Evolutionary conservation across 768 basidiomycete genomes (phyloP).

Genomic region (Lactarius indigo): DNA sequence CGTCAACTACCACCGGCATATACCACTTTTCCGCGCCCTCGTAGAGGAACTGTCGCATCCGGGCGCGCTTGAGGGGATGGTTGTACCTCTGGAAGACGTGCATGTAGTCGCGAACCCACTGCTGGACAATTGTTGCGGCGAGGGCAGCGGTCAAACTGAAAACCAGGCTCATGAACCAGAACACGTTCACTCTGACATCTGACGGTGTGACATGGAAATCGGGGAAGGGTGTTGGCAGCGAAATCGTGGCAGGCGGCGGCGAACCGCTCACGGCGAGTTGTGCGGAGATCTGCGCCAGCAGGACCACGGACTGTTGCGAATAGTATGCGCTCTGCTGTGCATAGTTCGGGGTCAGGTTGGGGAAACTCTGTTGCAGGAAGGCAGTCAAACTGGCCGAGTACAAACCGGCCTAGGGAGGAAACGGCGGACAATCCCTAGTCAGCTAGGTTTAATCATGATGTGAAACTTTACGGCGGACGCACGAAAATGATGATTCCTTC

Average conservation of each 20-base stretch:
- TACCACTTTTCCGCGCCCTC: slow-evolving; percentile 39
- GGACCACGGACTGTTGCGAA: slow-evolving; percentile 6
- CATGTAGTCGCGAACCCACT: not conserved
- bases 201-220: slow-evolving; percentile 29
- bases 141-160: slow-evolving; percentile 43
- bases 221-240: not conserved
- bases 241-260: not conserved
- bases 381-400: slow-evolving; percentile 15
- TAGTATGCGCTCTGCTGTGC: not conserved
- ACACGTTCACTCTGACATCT: slow-evolving; percentile 37
- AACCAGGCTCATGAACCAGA: slow-evolving; percentile 39
- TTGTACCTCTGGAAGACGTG: slow-evolving; percentile 34
- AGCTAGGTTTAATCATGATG: not conserved
- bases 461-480: slow-evolving; percentile 12
- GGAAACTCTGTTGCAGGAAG: slow-evolving; percentile 12
- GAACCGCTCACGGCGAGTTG: slow-evolving; percentile 12
- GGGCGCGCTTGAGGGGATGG: slow-evolving; percentile 33
- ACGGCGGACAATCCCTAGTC: not conserved
- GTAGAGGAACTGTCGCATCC: slow-evolving; percentile 37
- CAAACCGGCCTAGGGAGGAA: slow-evolving; percentile 15
- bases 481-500: slow-evolving; percentile 42
- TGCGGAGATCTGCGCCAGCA: slow-evolving; percentile 11
- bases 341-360: slow-evolving; percentile 8
- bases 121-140: slow-evolving; percentile 36
- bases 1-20: slow-evolving; percentile 40